Conservation (phyloP, 2,329 filamentous ascomycete species). For the Cercospora nicotianae region DNA sequence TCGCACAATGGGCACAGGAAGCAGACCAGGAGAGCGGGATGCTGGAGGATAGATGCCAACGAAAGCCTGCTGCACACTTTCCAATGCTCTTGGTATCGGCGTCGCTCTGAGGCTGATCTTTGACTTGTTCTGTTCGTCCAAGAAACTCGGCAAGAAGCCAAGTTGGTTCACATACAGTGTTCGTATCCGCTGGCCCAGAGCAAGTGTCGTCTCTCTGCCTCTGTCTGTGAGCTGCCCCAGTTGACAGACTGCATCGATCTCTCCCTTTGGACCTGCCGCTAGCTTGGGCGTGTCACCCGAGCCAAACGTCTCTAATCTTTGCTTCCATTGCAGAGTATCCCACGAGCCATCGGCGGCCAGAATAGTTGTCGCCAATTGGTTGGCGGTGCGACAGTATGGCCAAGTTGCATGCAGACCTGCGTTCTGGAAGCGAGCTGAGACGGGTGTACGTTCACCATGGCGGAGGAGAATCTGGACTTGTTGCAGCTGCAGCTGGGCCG, state of each 20-base stretch:
- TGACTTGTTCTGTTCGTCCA: slow-evolving; percentile 39
- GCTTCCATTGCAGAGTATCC: slow-evolving; percentile 62
- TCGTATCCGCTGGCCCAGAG: slow-evolving; percentile 50
- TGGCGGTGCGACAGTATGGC: slow-evolving; percentile 84
- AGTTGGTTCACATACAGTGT: slow-evolving; percentile 54
- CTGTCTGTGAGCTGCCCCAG: slow-evolving; percentile 54
- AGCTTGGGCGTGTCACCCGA: slow-evolving; percentile 64
- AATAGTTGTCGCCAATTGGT: slow-evolving; percentile 66
- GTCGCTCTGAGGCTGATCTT: slow-evolving; percentile 51
- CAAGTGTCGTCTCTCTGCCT: slow-evolving; percentile 51
- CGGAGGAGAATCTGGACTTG: slow-evolving; percentile 76
- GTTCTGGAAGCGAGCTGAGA: slow-evolving; percentile 85
- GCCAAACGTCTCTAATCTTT: slow-evolving; percentile 77
- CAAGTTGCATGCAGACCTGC: slow-evolving; percentile 57
- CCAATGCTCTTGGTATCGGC: slow-evolving; percentile 52
- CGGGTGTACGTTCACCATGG: slow-evolving; percentile 69
- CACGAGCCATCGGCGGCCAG: slow-evolving; percentile 57
- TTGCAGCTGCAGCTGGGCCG: slow-evolving; percentile 74
- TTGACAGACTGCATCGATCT: slow-evolving; percentile 80
- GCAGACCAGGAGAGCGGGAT: slow-evolving; percentile 45
- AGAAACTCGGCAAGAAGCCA: slow-evolving; percentile 48
- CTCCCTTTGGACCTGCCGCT: slow-evolving; percentile 65
- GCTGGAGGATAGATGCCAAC: slow-evolving; percentile 50
- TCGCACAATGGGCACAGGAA: slow-evolving; percentile 48
- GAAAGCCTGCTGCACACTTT: slow-evolving; percentile 54